phyloP scores from a whole-genome alignment of 1,139 yeast genomes.

The Suhomyces taliae region DNA sequence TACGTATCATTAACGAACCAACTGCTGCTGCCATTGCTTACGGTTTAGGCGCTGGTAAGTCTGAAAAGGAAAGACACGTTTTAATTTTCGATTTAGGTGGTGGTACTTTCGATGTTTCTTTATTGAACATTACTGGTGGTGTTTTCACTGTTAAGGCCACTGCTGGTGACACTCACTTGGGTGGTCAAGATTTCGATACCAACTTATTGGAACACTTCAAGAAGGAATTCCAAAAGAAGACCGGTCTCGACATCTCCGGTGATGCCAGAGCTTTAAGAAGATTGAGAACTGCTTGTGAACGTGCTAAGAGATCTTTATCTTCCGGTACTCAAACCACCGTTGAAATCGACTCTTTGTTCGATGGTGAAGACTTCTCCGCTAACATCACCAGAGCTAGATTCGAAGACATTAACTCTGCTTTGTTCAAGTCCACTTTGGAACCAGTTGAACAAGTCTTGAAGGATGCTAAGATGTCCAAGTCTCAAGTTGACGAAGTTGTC shows the following conservation, averaged over 20 bases:
- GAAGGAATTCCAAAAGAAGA: conserved; percentile 95
- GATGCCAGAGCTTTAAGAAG: conserved; percentile 98
- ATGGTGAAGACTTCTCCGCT: conserved; percentile 96
- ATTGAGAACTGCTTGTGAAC: conserved; percentile 98
- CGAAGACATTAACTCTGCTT: conserved; percentile 94
- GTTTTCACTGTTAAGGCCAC: conserved; percentile 99
- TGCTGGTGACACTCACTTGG: conserved; percentile 99
- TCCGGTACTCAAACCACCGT: conserved; percentile 95
- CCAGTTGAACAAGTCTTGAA: conserved; percentile 98
- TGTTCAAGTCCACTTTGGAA: conserved; percentile 93
- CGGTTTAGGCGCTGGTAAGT: conserved; percentile 96
- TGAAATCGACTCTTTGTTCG: conserved; percentile 95
- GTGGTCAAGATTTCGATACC: conserved; percentile 99
- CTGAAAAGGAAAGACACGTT: conserved; percentile 83
- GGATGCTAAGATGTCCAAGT: conserved; percentile 90
- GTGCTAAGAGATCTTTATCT: conserved; percentile 98
- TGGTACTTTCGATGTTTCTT: conserved; percentile 98
- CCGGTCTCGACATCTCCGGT: conserved; percentile 85
- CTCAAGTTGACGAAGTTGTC: conserved; percentile 91
- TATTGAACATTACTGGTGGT: conserved; percentile 97
- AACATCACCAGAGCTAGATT: conserved; percentile 98
- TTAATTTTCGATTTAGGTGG: conserved; percentile 97
- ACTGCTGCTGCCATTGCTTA: conserved; percentile 98
- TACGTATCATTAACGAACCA: conserved; percentile 96
- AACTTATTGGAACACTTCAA: conserved; percentile 93